A percentile compares a stretch with the other conserved stretches of the same genome.
Conservation (phyloP, 2,329 filamentous ascomycete species). For the Myrmaecium sp. region DNA sequence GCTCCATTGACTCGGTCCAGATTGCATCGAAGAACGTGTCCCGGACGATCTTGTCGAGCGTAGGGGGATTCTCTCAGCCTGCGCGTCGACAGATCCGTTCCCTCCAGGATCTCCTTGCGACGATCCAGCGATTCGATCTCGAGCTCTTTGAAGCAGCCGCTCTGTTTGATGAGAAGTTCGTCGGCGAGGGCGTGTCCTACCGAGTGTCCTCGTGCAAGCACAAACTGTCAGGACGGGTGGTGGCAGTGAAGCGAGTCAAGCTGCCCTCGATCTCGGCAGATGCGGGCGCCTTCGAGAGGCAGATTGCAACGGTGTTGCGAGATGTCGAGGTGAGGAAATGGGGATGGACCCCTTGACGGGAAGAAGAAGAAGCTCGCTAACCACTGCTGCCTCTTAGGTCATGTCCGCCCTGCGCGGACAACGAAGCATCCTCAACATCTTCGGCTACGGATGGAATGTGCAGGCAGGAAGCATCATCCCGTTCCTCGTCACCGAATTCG, state of each 20-base stretch:
- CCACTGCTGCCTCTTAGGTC: not conserved
- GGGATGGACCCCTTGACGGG: not conserved
- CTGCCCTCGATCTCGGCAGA: slow-evolving; percentile 2
- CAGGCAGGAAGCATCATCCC: slow-evolving; percentile 3
- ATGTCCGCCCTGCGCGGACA: slow-evolving; percentile 2
- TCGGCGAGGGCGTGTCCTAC: slow-evolving; percentile 5
- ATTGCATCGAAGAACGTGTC: slow-evolving; percentile 1
- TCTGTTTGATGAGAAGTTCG: not conserved
- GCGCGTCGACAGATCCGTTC: not conserved
- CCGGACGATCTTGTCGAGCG: slow-evolving; percentile 4
- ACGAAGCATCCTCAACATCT: slow-evolving; percentile 4
- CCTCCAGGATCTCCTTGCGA: slow-evolving; percentile 3
- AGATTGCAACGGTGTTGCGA: slow-evolving; percentile 4
- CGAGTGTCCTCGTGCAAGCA: slow-evolving; percentile 1
- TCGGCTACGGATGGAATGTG: slow-evolving; percentile 6
- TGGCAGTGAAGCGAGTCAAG: slow-evolving; percentile 5
- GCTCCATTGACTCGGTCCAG: slow-evolving; percentile 1
- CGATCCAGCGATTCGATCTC: slow-evolving; percentile 4
- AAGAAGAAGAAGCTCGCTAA: no score
- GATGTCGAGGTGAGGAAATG: slow-evolving; percentile 5
- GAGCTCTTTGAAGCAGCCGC: not conserved
- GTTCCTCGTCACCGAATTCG: slow-evolving; percentile 6
- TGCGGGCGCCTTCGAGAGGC: slow-evolving; percentile 1
- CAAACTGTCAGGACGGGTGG: not conserved
- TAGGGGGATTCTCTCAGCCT: slow-evolving; percentile 4